phyloP scores from a whole-genome alignment of 352 stramenopile genomes.

The Globisporangium yorkense region DNA sequence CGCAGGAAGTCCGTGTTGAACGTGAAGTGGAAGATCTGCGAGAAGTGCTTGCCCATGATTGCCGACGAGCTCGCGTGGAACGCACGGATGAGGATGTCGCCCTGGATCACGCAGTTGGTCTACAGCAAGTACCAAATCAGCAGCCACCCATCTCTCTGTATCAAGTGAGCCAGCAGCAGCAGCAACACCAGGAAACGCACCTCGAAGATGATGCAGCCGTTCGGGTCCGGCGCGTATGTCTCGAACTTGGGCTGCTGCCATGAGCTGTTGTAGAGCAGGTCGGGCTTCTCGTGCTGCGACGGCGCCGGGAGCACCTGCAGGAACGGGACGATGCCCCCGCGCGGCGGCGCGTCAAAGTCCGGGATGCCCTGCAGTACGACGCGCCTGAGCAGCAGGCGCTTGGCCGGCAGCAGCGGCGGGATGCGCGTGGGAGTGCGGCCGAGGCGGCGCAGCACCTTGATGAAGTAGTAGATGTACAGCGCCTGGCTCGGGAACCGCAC shows the following conservation, averaged over 20 bases:
- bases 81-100: slow-evolving; percentile 59
- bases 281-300: slow-evolving; percentile 45
- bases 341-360: slow-evolving; percentile 61
- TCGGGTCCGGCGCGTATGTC: slow-evolving; percentile 44
- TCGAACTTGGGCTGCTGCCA: slow-evolving; percentile 63
- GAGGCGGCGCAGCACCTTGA: slow-evolving; percentile 55
- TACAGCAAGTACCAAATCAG: slow-evolving; percentile 11
- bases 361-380: slow-evolving; percentile 72
- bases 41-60: slow-evolving; percentile 73
- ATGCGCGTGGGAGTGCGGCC: slow-evolving; percentile 47
- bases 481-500: slow-evolving; percentile 80
- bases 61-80: slow-evolving; percentile 71
- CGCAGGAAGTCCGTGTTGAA: slow-evolving; percentile 83
- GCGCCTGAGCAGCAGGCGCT: slow-evolving; percentile 47
- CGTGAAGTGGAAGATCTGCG: slow-evolving; percentile 84
- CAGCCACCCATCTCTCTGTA: not conserved
- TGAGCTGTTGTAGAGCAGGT: slow-evolving; percentile 66
- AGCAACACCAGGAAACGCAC: slow-evolving; percentile 13
- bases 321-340: slow-evolving; percentile 55
- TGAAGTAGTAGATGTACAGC: slow-evolving; percentile 88
- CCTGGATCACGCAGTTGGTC: slow-evolving; percentile 67
- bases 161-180: not conserved
- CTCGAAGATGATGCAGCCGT: slow-evolving; percentile 52
- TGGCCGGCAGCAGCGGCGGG: slow-evolving; percentile 40
- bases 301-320: slow-evolving; percentile 59